Evolutionary conservation across 2,329 filamentous ascomycete species (phyloP), one percentile per base, ranked within the genome.

Genomic region (Fusarium caatingaense): DNA sequence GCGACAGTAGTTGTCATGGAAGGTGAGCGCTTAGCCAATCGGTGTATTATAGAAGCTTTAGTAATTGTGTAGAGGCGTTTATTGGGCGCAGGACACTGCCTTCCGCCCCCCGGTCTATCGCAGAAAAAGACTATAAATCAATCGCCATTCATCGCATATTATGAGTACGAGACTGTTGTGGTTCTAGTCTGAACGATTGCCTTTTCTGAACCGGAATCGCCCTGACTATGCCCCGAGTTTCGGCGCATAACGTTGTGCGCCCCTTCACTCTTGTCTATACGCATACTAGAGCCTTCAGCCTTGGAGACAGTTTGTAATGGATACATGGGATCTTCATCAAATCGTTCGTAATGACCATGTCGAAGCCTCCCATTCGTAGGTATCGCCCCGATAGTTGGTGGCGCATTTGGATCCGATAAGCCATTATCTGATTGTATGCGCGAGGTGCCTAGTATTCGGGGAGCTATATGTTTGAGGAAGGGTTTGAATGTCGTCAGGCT

Each of bases 401-500:
- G 61, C 8, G 63, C 63, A 23, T 56, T 60, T 27, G 63, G 63
- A 23, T 66, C 53, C 2, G 63, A 66, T 34, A 57, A 46, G n/a
- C 54, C 61, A 2, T 32, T 20, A 4, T 54, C 60, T n/a, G 63
- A 66, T 27, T 32, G 54, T 2, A 37, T 27, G 20, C 53, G n/a
- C 3, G 49, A 56, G 3, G 62, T 56, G 4, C 64, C 56, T 8
- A 66, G 56, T 9, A 71, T 58, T 18, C 32, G 53, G 20, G 68
- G 67, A 1, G 46, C 66, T 12, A 71, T 41, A n/a, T 70, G 67
- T 11, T 56, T 67, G 27, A 71, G 16, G 13, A 71, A 71, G 2
- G 51, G 68, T 3, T 67, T 64, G n/a, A 71, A 23, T 0, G 67
- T 71, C 6, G 68, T 57, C 1, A 71, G 53, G 5, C 57, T 56